Base-by-base conservation (phyloP, 2,329 filamentous ascomycete species). In the Gnomoniopsis sp. region DNA sequence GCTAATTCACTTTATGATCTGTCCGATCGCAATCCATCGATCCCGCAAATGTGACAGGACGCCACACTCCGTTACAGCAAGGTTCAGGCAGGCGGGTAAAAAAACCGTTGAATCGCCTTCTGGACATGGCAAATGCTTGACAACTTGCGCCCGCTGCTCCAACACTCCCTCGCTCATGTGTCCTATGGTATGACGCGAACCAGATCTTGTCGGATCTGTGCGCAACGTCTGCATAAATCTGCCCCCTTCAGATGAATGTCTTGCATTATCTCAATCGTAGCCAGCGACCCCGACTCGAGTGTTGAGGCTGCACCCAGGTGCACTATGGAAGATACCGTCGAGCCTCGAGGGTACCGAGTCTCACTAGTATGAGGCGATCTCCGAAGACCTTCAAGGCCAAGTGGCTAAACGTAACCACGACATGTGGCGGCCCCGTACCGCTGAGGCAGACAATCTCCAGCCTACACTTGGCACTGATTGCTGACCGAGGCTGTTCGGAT, bases 11-110 rank as follows among this genome's bases (percentile, higher is more conserved):
- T 44, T 30, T 44, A 17, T 54, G 47, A 58, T 54, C 49, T 54
- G 56, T 58, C 46, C 41, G 48, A 62, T 59, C 57, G 59, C 58
- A 57, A 62, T 62, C 59, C 51, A 38, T 50, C 53, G 57, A 62
- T 56, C 56, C 47, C 53, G 56, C 49, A 55, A 30, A 61, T 61
- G 22, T 61, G 56, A 61, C 52, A 48, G 56, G 38, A 53, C 15
- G 44, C 44, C 56, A 47, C 33, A 38, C 14, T 21, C 41, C 8
- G 19, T 8, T 2, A 2, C 11, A 34, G n/a, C n/a, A 55, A 22
- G 41, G 30, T 17, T 54, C 38, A 8, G 22, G n/a, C n/a, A 22
- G 19, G 43, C 43, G n/a, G 43, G 43, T 19, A 19, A 46, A 11
- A 46, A n/a, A 47, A 41, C 51, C 12, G 38, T 21, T 53, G 21